Conservation (phyloP, 2,329 filamentous ascomycete species). For the Hypoxylon sp. region DNA sequence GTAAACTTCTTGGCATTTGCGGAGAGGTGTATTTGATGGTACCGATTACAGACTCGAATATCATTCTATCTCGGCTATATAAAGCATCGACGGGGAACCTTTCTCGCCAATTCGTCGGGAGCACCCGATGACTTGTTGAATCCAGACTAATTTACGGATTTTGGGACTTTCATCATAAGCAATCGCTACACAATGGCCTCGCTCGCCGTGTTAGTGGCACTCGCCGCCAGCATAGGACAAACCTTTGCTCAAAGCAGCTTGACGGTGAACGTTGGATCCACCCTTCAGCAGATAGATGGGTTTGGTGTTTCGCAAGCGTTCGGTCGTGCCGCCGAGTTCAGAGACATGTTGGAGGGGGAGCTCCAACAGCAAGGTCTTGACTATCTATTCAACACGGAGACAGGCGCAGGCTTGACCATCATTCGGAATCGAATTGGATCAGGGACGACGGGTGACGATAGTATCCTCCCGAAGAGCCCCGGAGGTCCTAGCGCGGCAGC, state of each 20-base stretch:
- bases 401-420: conserved; percentile 59
- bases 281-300: conserved; percentile 53
- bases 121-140: no score
- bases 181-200: conserved; percentile 10
- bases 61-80: conserved; percentile 10
- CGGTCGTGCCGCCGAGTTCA: conserved; percentile 52
- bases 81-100: not conserved
- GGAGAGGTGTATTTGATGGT: not conserved
- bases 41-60: not conserved
- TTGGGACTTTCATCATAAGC: not conserved
- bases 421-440: conserved; percentile 59
- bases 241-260: conserved; percentile 40
- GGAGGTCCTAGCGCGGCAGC: conserved; percentile 52
- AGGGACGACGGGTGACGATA: conserved; percentile 42
- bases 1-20: conserved; percentile 3
- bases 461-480: conserved; percentile 55
- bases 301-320: conserved; percentile 61
- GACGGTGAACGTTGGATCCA: conserved; percentile 42
- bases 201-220: conserved; percentile 17
- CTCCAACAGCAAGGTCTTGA: conserved; percentile 53
- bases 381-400: conserved; percentile 54
- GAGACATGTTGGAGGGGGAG: conserved; percentile 45
- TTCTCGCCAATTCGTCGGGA: no score
- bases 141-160: not conserved
- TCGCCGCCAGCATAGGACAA: conserved; percentile 19